These are phyloP conservation scores for Tuber melanosporum DNA, from an alignment of 495 filamentous ascomycete genomes.

Conservation along the genomic window DNA sequence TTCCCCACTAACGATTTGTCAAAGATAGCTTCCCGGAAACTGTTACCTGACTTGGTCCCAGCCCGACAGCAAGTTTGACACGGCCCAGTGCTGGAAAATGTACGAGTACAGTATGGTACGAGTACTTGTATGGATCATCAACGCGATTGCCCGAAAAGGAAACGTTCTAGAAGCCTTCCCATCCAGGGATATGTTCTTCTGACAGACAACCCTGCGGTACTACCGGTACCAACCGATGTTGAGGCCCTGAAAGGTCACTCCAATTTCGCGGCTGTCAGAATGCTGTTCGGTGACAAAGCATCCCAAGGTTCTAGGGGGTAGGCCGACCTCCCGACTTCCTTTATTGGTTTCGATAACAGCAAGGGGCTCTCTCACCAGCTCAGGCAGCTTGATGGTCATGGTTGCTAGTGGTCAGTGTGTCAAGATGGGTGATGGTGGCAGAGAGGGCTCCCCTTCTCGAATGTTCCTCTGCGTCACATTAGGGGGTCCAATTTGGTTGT, in stretches of 20 bases:
- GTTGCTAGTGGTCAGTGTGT: not conserved
- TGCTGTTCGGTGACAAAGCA: not conserved
- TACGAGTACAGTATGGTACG: not conserved
- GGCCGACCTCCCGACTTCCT: constrained; percentile 4
- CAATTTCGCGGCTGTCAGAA: not conserved
- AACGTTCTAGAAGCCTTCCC: constrained; percentile 35
- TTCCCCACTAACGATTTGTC: constrained; percentile 1
- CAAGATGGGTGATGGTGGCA: not conserved
- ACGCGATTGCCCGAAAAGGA: constrained; percentile 33
- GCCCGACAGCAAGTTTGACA: constrained; percentile 38
- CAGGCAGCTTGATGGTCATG: not conserved
- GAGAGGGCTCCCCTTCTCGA: not conserved
- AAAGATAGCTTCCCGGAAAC: constrained; percentile 35
- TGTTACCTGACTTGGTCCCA: constrained; percentile 36
- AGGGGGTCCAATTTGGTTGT: not conserved
- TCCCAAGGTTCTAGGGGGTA: not conserved
- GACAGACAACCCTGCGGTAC: not conserved
- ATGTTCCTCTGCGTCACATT: constrained; percentile 5
- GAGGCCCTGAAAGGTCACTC: not conserved
- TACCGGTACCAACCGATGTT: not conserved
- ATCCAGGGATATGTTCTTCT: constrained; percentile 2
- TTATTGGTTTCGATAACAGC: constrained; percentile 3
- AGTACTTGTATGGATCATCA: constrained; percentile 8
- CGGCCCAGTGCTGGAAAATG: constrained; percentile 32
- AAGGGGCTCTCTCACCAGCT: not conserved